phyloP scores from a whole-genome alignment of 2,329 filamentous ascomycete species.

The Aspergillus sp. region DNA sequence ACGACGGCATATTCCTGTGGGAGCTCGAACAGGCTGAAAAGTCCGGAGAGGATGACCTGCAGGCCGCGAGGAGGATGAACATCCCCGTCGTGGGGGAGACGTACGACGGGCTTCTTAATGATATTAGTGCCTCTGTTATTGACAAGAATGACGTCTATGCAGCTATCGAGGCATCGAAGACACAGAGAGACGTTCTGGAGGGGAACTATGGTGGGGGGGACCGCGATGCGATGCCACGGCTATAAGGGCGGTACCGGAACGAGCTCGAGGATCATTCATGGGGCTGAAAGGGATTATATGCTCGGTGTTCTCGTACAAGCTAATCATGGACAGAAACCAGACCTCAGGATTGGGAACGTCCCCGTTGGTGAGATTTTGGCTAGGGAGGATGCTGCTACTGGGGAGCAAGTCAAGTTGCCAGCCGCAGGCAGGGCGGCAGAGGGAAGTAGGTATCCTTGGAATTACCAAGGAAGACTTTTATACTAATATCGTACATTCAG shows the following conservation, averaged over 20 bases:
- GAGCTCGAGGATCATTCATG: neutral
- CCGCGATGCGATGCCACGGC: neutral
- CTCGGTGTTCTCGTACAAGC: conserved; percentile 1
- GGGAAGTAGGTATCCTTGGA: neutral
- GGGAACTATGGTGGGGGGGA: neutral
- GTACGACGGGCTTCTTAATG: neutral
- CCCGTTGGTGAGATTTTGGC: neutral
- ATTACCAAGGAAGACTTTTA: neutral
- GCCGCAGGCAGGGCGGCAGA: neutral
- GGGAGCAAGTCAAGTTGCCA: neutral
- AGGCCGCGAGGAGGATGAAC: neutral
- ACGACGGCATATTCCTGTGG: neutral
- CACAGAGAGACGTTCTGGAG: neutral
- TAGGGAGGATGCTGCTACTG: neutral
- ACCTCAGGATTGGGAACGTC: neutral
- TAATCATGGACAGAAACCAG: neutral
- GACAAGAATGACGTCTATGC: neutral
- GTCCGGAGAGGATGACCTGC: neutral
- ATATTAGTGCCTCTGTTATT: neutral
- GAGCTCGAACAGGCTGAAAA: neutral
- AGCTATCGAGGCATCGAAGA: neutral
- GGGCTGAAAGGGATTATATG: neutral
- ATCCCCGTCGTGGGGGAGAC: neutral
- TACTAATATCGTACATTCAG: neutral
- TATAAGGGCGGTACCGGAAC: neutral